Base-by-base conservation (phyloP, 2,329 filamentous ascomycete species). In the Penicillium aurantiogriseum region DNA sequence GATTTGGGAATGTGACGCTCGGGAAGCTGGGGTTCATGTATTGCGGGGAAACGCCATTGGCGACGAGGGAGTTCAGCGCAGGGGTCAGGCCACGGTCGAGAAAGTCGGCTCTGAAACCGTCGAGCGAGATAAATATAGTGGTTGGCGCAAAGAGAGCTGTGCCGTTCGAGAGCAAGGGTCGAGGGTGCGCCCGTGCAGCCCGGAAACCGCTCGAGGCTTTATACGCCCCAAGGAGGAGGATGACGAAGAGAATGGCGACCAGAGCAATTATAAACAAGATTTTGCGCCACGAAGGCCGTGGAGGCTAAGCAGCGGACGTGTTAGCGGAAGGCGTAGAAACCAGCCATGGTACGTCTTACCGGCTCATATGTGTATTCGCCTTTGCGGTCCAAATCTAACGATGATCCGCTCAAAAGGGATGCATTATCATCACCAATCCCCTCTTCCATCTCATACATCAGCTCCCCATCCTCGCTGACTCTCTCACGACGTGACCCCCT, bases 21-120 rank as follows among this genome's bases (percentile, higher is more conserved):
- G 94, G 94, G 64, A 99, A 99, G 39, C 91, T 95, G 0, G 94
- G 94, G 7, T 86, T 83, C 92, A 99, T 97, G 76, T 93, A 97
- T 63, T 86, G 83, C 3, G 94, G 93, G 6, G 92, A 96, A 11
- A 97, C 87, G 31, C 94, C 94, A 63, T 91, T 86, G 59, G 85
- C 83, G 60, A 96, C 81, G 63, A 99, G 88, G 2, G 86, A 82
- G 65, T 86, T 90, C 9, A 99, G 80, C 2, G 88, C 87, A 0
- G 93, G 94, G 1, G 93, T 97, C 33, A 97, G 77, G 0, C 88
- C 88, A 15, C 92, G 87, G 62, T 89, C 85, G 40, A 99, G 80
- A 69, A 97, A 97, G 72, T 97, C 94, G 21, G 94, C 93, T 17
- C 94, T 88, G 78, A 99, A 97, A 4, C 94, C 94, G 74, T 99